Evolutionary conservation across 2,329 filamentous ascomycete species (phyloP), one percentile per base, ranked within the genome.

Genomic region (Calonectria henricotiae): DNA sequence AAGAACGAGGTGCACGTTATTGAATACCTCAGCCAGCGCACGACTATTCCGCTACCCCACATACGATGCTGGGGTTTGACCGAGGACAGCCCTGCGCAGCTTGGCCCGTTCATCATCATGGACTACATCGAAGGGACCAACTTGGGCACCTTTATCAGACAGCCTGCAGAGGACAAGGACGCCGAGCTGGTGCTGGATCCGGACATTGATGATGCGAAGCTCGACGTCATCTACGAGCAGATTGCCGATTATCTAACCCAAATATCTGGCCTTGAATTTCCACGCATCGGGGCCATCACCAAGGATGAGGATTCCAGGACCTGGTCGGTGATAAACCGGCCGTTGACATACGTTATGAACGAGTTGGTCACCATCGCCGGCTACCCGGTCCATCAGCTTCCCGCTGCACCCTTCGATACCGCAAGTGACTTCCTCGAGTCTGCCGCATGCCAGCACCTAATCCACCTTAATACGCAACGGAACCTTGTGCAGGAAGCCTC

Each of bases 341-440:
- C 82, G 7, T 72, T 84, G n/a, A 84, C 81, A n/a, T 82, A 81
- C 61, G 81, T 82, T 43, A 84, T 84, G 80, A 84, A 85, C 67
- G 80, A 83, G 68, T 62, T 82, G 58, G 78, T 73, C 0, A 79
- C 75, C 60, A 75, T 81, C 27, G 73, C 80, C 15, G 76, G 75
- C 43, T 84, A 79, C 68, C 78, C 80, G 8, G 65, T 67, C 20
- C 68, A 73, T 54, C 46, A 75, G 39, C 81, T 82, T 68, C 74
- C 79, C 37, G 79, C 76, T 0, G 58, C 72, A 6, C 73, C 77
- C 5, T 84, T 83, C 71, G 67, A 78, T 61, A 60, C 72, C 54
- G 73, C 79, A 35, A 79, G 73, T 65, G 79, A 79, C 44, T 83
- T 80, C 74, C 73, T 83, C 71, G 23, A 66, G 32, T 75, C 70